Conservation (phyloP, 805 yeast species). For the Ogataea henricii region DNA sequence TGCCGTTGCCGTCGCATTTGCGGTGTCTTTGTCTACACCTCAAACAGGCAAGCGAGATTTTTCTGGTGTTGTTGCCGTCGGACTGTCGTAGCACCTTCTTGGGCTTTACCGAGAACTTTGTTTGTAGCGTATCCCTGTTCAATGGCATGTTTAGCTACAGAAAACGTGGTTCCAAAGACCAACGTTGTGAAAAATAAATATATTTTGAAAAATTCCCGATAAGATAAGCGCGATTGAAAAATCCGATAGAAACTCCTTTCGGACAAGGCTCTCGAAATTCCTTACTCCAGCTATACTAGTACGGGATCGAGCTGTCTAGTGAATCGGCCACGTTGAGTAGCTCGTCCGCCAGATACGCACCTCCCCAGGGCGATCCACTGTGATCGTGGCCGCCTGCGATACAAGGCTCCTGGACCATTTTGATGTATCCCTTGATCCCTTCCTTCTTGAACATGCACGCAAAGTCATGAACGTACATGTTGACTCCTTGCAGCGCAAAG, state of each 20-base stretch:
- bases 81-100: not conserved
- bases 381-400: constrained; percentile 18
- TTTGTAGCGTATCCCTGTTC: constrained; percentile 19
- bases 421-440: constrained; percentile 51
- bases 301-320: constrained; percentile 17
- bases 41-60: constrained; percentile 41
- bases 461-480: constrained; percentile 51
- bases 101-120: constrained; percentile 17
- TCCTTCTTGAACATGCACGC: constrained; percentile 49
- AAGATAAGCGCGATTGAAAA: constrained; percentile 5
- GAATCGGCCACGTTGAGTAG: constrained; percentile 24
- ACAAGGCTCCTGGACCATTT: constrained; percentile 20
- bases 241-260: too few relatives aligned
- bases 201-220: not conserved
- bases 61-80: constrained; percentile 4
- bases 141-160: constrained; percentile 5
- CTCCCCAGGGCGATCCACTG: constrained; percentile 26
- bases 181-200: too few relatives aligned
- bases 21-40: constrained; percentile 69
- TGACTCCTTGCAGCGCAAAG: constrained; percentile 58
- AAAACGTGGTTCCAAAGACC: not conserved
- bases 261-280: too few relatives aligned
- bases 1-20: constrained; percentile 65
- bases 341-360: constrained; percentile 23
- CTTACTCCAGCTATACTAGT: not conserved